Conservation (phyloP, 768 basidiomycete genomes). For the Boletus insuetus region DNA sequence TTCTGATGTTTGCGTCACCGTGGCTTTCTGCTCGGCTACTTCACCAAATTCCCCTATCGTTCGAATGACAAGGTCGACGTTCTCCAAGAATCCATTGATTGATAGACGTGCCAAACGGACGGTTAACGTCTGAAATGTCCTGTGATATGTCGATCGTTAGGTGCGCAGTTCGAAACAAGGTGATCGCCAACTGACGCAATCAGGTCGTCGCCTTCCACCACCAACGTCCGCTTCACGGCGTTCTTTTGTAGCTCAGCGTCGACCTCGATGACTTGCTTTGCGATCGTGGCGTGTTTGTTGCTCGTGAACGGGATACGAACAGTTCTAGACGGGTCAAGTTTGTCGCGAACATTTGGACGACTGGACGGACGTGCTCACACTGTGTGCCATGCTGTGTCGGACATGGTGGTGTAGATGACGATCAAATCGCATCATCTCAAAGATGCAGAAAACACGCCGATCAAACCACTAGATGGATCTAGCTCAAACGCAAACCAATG, state of each 20-base stretch:
- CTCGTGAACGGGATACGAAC: constrained; percentile 78
- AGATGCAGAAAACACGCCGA: neutral
- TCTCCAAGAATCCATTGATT: constrained; percentile 85
- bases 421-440: neutral
- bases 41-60: constrained; percentile 81
- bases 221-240: constrained; percentile 71
- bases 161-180: neutral
- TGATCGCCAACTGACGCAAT: constrained; percentile 59
- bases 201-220: constrained; percentile 63
- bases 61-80: constrained; percentile 79
- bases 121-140: constrained; percentile 75
- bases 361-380: constrained; percentile 38
- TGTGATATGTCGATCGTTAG: constrained; percentile 26
- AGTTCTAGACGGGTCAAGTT: constrained; percentile 40
- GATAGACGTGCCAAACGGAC: constrained; percentile 82
- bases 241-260: constrained; percentile 82
- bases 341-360: neutral
- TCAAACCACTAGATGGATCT: too few species aligned
- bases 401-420: constrained; percentile 17
- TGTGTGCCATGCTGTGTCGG: constrained; percentile 47
- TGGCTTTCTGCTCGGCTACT: constrained; percentile 42
- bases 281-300: constrained; percentile 72
- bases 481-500: neutral
- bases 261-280: constrained; percentile 81
- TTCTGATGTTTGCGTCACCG: neutral